phyloP scores from a whole-genome alignment of 192 early-diverging fungal genomes.

The Geranomyces variabilis region DNA sequence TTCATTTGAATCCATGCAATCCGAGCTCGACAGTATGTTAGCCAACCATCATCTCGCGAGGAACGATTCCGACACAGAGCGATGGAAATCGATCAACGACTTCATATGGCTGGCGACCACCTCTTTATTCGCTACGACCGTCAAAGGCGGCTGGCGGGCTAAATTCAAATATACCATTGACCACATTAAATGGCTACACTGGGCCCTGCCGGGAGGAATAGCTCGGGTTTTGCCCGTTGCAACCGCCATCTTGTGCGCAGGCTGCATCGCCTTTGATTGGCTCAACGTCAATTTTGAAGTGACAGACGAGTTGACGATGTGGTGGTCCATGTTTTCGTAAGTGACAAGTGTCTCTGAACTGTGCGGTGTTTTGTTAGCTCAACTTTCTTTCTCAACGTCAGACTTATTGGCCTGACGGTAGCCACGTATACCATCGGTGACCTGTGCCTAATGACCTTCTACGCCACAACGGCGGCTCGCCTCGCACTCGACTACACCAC shows the following conservation, averaged over 20 bases:
- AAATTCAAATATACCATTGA: neutral
- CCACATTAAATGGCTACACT: constrained; percentile 12
- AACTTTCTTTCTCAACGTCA: too few relatives aligned
- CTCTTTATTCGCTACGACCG: constrained; percentile 3
- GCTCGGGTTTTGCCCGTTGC: neutral
- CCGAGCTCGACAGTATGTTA: constrained; percentile 18
- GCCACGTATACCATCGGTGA: constrained; percentile 22
- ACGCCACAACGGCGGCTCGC: constrained; percentile 22
- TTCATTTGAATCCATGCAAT: constrained; percentile 11
- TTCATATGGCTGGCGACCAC: constrained; percentile 16
- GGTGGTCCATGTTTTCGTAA: constrained; percentile 23
- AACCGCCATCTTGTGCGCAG: neutral
- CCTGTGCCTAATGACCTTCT: constrained; percentile 12
- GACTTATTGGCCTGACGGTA: constrained; percentile 12
- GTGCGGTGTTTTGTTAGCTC: too few relatives aligned
- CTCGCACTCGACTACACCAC: constrained; percentile 15
- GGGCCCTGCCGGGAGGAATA: neutral
- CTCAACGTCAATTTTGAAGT: neutral
- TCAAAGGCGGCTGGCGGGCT: neutral
- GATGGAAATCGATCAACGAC: constrained; percentile 7
- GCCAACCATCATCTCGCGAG: constrained; percentile 21
- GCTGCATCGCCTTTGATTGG: constrained; percentile 5
- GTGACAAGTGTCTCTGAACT: neutral
- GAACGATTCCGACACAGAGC: constrained; percentile 25
- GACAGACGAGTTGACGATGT: constrained; percentile 7